Percentiles rank a stretch among this genome's conserved stretches.
These are phyloP conservation scores for Jackrogersella minutella DNA, from an alignment of 495 filamentous ascomycete genomes.

Conservation along the genomic window DNA sequence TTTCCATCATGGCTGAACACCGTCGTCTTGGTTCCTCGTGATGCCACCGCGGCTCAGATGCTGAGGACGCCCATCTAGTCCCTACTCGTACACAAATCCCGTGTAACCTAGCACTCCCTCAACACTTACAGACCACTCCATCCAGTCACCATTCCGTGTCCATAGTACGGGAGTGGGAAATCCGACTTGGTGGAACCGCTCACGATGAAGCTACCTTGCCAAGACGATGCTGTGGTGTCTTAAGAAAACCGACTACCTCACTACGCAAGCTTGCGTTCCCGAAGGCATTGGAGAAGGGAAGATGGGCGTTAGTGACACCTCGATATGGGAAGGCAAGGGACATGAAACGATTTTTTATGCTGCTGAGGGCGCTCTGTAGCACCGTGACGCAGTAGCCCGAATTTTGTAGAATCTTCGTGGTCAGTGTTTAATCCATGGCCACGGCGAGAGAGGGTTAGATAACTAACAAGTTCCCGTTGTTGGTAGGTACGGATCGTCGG, in stretches of 20 bases:
- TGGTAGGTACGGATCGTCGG: not conserved
- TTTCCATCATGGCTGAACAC: conserved; percentile 7
- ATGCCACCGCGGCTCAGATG: conserved; percentile 8
- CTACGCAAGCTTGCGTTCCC: not conserved
- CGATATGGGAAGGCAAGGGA: not conserved
- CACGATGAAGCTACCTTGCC: conserved; percentile 11
- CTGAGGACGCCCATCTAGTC: conserved; percentile 8
- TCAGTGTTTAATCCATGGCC: too few species aligned
- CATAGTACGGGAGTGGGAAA: conserved; percentile 13
- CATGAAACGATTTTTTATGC: conserved; percentile 4
- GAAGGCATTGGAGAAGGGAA: not conserved
- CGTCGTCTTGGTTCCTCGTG: conserved; percentile 1
- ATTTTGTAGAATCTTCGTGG: conserved; percentile 13
- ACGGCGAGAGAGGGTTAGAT: not conserved
- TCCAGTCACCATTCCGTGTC: conserved; percentile 1
- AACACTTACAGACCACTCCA: conserved; percentile 10
- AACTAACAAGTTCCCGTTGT: not conserved
- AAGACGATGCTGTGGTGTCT: conserved; percentile 26
- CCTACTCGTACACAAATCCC: conserved; percentile 23
- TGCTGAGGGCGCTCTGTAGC: conserved; percentile 1
- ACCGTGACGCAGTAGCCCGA: conserved; percentile 22
- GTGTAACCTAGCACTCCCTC: conserved; percentile 24
- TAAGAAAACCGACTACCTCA: not conserved
- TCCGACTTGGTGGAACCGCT: conserved; percentile 16
- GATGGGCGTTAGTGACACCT: not conserved